Evolutionary conservation across 495 filamentous ascomycete genomes (phyloP).

Genomic region (Aspergillus cristatus): DNA sequence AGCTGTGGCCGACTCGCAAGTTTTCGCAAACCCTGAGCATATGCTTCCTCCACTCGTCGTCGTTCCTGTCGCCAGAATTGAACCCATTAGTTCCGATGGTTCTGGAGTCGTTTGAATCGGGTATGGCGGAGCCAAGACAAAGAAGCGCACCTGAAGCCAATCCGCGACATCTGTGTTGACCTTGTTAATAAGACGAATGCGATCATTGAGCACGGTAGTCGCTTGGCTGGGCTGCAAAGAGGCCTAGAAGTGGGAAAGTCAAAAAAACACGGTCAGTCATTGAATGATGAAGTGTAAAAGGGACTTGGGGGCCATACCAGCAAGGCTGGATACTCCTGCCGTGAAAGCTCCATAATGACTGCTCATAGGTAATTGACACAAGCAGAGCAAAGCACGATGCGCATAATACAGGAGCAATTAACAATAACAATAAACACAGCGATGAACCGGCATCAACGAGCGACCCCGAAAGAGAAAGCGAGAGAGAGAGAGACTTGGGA

Average conservation of each 20-base stretch:
- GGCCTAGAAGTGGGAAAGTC: constrained; percentile 42
- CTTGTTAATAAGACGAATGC: constrained; percentile 75
- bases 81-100: constrained; percentile 4
- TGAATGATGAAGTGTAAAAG: constrained; percentile 8
- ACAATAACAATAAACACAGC: not conserved
- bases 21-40: constrained; percentile 76
- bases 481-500: not conserved
- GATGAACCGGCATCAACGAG: not conserved
- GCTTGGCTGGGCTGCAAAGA: constrained; percentile 79
- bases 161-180: constrained; percentile 91
- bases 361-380: constrained; percentile 20
- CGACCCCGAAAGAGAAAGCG: not conserved
- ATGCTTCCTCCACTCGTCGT: constrained; percentile 82
- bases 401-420: constrained; percentile 27
- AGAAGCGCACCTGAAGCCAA: constrained; percentile 75
- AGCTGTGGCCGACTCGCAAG: constrained; percentile 60
- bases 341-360: constrained; percentile 69
- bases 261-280: constrained; percentile 2
- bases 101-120: too few species aligned
- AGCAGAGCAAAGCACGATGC: constrained; percentile 15
- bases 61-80: constrained; percentile 57
- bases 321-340: constrained; percentile 91
- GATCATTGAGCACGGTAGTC: constrained; percentile 74
- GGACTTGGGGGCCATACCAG: constrained; percentile 54
- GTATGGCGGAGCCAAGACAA: too few species aligned